Percentiles rank a stretch among this genome's conserved stretches.
phyloP scores from a whole-genome alignment of 1,284 basidiomycete genomes.

The Ganoderma boninense region DNA sequence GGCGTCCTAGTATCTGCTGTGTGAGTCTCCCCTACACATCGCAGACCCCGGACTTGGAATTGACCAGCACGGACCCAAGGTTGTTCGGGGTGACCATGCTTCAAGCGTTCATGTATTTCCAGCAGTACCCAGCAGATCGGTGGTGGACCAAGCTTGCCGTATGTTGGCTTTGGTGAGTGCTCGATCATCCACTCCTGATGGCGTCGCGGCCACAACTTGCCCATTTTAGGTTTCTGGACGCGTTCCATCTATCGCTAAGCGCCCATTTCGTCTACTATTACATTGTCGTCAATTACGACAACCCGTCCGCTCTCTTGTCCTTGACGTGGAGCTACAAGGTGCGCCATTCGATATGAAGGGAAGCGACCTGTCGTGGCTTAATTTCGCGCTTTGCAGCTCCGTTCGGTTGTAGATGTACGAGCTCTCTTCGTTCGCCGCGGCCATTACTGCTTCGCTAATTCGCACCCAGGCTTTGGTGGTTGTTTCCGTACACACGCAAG shows the following conservation, averaged over 20 bases:
- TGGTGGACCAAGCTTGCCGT: constrained; percentile 48
- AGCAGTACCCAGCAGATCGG: constrained; percentile 47
- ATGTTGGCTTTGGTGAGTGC: constrained; percentile 36
- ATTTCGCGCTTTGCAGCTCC: constrained; percentile 18
- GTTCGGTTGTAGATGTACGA: constrained; percentile 34
- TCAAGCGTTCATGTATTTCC: constrained; percentile 51
- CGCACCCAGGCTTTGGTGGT: constrained; percentile 27
- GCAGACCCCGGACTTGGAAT: neutral
- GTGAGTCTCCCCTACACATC: constrained; percentile 18
- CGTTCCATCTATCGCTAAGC: constrained; percentile 33
- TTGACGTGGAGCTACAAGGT: constrained; percentile 40
- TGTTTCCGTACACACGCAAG: constrained; percentile 33
- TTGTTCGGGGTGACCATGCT: constrained; percentile 51
- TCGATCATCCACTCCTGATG: neutral
- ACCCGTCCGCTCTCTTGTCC: constrained; percentile 25
- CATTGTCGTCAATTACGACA: constrained; percentile 33
- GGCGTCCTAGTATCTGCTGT: constrained; percentile 35
- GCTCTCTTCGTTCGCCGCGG: neutral
- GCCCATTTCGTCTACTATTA: constrained; percentile 38
- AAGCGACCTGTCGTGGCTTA: neutral
- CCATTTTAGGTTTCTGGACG: constrained; percentile 36
- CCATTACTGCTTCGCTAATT: neutral
- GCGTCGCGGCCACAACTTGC: neutral
- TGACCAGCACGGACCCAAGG: constrained; percentile 32
- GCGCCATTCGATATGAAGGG: neutral